Evolutionary conservation across 768 basidiomycete species (phyloP).

Genomic region (Podaxis sp.): DNA sequence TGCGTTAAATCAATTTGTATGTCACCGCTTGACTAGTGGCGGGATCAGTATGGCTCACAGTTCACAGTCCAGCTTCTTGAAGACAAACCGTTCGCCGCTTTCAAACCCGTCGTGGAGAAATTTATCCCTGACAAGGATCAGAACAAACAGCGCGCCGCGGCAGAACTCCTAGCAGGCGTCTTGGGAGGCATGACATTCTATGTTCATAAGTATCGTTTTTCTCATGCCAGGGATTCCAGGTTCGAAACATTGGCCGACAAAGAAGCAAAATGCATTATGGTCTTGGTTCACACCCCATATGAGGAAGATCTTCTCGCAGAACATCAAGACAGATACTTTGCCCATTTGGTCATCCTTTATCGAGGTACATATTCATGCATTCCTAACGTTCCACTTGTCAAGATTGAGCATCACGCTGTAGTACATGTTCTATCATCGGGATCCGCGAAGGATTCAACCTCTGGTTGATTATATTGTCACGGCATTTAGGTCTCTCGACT

Average conservation of each 20-base stretch:
- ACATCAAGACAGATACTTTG: conserved; percentile 81
- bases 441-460: conserved; percentile 81
- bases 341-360: conserved; percentile 78
- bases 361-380: conserved; percentile 46
- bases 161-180: conserved; percentile 79
- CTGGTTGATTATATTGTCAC: conserved; percentile 72
- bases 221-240: conserved; percentile 40
- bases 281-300: conserved; percentile 76
- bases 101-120: conserved; percentile 61
- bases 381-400: not conserved
- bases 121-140: conserved; percentile 72
- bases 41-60: conserved; percentile 6
- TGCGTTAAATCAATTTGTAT: conserved; percentile 76
- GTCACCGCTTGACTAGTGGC: conserved; percentile 20
- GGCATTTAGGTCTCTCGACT: conserved; percentile 68
- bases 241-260: conserved; percentile 83
- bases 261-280: conserved; percentile 73
- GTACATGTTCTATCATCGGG: conserved; percentile 77
- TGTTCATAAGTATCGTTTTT: not conserved
- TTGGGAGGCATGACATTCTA: conserved; percentile 46
- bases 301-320: conserved; percentile 61
- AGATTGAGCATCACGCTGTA: conserved; percentile 27
- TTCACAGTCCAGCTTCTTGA: conserved; percentile 74
- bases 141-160: conserved; percentile 86
- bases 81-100: conserved; percentile 62